Evolutionary conservation across 2,329 filamentous ascomycete genomes (phyloP).

Genomic region (Colletotrichum truncatum): DNA sequence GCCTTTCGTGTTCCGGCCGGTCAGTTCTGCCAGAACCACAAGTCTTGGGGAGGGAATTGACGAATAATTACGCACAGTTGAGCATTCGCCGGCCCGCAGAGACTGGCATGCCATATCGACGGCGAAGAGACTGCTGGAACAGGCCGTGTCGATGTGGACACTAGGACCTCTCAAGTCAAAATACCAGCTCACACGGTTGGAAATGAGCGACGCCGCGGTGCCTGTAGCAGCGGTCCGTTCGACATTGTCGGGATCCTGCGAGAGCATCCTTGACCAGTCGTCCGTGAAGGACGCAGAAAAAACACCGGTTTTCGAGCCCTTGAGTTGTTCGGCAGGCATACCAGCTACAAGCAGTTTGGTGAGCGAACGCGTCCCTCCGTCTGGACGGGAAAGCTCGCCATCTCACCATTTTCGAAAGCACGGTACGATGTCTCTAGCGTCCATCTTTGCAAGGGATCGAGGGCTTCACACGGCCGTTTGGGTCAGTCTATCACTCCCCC

Average conservation of each 20-base stretch:
- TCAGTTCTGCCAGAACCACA: slow-evolving; percentile 20
- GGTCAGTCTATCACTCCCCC: too few species aligned
- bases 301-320: slow-evolving; percentile 37
- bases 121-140: slow-evolving; percentile 41
- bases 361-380: too few species aligned
- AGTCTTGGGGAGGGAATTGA: slow-evolving; percentile 43
- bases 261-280: slow-evolving; percentile 35
- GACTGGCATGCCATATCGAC: slow-evolving; percentile 42
- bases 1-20: background rate
- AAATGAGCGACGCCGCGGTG: slow-evolving; percentile 33
- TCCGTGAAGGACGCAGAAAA: slow-evolving; percentile 39
- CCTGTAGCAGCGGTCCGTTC: slow-evolving; percentile 36
- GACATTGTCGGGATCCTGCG: slow-evolving; percentile 15
- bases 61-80: slow-evolving; percentile 32
- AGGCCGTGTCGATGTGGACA: slow-evolving; percentile 45
- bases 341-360: slow-evolving; percentile 45
- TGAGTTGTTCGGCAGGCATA: slow-evolving; percentile 38
- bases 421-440: slow-evolving; percentile 44
- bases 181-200: slow-evolving; percentile 28
- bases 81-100: slow-evolving; percentile 40
- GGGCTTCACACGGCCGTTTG: background rate
- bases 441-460: slow-evolving; percentile 47
- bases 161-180: slow-evolving; percentile 41
- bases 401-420: slow-evolving; percentile 46
- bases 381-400: background rate